A percentile compares a stretch with the other conserved stretches of the same genome.
phyloP scores from a whole-genome alignment of 331 rosid species.

The Spiraea crenata region DNA sequence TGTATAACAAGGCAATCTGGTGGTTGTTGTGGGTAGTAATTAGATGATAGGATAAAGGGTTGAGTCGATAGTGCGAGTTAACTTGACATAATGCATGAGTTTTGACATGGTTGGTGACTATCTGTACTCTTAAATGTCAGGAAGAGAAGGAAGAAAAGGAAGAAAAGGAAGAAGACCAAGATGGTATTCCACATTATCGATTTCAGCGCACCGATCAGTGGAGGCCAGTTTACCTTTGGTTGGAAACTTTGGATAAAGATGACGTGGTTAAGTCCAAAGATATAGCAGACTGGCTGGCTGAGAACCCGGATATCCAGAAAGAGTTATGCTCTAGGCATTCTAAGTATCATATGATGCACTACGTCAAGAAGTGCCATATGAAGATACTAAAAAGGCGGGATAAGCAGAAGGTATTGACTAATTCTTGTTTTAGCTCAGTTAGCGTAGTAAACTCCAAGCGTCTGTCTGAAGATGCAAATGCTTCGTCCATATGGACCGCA shows the following conservation, averaged over 20 bases:
- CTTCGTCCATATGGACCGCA: not conserved
- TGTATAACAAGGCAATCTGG: not conserved
- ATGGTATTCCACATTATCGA: constrained; percentile 70
- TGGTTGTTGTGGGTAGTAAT: not conserved
- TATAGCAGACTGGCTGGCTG: constrained; percentile 79
- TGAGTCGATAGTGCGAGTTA: not conserved
- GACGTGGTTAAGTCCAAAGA: constrained; percentile 94
- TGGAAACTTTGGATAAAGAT: constrained; percentile 70
- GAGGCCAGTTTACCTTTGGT: constrained; percentile 90
- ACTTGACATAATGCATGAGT: not conserved
- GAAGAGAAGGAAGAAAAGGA: constrained; percentile 59
- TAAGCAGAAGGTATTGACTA: constrained; percentile 60
- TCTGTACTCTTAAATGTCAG: constrained; percentile 33
- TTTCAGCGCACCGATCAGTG: constrained; percentile 92
- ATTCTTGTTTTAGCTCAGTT: not conserved
- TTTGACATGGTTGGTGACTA: not conserved
- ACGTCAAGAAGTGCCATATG: constrained; percentile 87
- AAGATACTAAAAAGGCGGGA: constrained; percentile 87
- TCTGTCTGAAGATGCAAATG: constrained; percentile 11
- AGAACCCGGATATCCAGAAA: constrained; percentile 71
- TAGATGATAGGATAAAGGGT: not conserved
- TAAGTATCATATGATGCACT: constrained; percentile 86
- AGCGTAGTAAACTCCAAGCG: constrained; percentile 4
- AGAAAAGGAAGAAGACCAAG: constrained; percentile 43
- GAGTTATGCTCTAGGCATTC: constrained; percentile 89